Percentiles rank a stretch among this genome's conserved stretches.
Evolutionary conservation across 2,329 filamentous ascomycete species (phyloP).

Genomic region (Phialemonium atrogriseum): DNA sequence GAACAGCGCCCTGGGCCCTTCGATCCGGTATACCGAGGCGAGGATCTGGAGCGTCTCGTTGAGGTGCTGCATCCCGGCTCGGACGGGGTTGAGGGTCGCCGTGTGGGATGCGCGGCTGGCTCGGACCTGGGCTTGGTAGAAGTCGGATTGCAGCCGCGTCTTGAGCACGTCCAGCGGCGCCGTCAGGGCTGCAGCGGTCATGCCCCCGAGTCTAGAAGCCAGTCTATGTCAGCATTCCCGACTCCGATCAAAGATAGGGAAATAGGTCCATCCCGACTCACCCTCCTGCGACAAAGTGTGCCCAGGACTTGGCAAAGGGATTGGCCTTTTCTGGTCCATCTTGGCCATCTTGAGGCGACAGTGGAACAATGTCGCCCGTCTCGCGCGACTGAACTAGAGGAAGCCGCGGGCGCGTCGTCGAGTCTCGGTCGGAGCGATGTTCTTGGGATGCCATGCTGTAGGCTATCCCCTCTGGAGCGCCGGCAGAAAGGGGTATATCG

Average conservation of each 20-base stretch:
- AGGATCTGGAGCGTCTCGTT: constrained; percentile 82
- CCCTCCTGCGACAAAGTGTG: constrained; percentile 87
- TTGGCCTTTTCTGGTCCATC: constrained; percentile 26
- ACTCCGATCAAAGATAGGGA: constrained; percentile 7
- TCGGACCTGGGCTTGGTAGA: constrained; percentile 78
- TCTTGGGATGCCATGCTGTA: constrained; percentile 3
- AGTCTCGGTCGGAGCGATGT: constrained; percentile 3
- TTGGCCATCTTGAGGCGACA: constrained; percentile 16
- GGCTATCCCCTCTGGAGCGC: too few relatives aligned
- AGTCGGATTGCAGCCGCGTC: constrained; percentile 87
- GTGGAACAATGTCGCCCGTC: constrained; percentile 45
- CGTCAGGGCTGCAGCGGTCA: constrained; percentile 87
- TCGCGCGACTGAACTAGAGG: constrained; percentile 51
- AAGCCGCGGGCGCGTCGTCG: constrained; percentile 8
- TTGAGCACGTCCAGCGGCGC: constrained; percentile 91
- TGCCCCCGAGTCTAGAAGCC: constrained; percentile 65
- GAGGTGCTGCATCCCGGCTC: constrained; percentile 65
- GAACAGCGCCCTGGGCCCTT: constrained; percentile 83
- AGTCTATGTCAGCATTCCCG: background rate
- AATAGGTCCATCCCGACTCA: constrained; percentile 33
- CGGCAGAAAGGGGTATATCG: too few relatives aligned
- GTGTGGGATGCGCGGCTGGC: constrained; percentile 55
- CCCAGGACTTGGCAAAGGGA: constrained; percentile 71
- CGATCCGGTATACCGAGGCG: constrained; percentile 66
- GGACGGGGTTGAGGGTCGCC: constrained; percentile 53